Evolutionary conservation across 225 moss, liverwort and hornwort genomes (phyloP), one percentile per base, ranked within the genome.

Genomic region (Asterella californica): DNA sequence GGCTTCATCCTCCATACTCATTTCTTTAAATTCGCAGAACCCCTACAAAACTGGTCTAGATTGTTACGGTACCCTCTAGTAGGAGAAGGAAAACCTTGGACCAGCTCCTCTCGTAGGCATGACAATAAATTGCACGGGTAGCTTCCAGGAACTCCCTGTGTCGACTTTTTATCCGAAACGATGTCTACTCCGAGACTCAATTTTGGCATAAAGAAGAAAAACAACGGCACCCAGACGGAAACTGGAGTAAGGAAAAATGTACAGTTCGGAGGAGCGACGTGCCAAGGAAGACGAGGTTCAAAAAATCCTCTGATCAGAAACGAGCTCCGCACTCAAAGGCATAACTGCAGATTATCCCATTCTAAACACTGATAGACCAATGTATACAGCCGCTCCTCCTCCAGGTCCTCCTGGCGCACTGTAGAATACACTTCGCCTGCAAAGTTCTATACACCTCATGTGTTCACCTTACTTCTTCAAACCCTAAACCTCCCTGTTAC

Each of bases 1-100:
- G 2, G 91, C 92, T 73, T 92, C 97, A 80, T 93, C 94, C 69
- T 93, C 97, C 89, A 74, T 76, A 80, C 88, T 93, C 97, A 97
- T 96, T 78, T 76, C 73, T 69, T 60, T 33, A 48, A 46, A 24
- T 74, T 33, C n/a, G 32, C 12, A 53, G 19, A 74, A 74, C 32
- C 37, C 30, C 8, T 50, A n/a, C 32, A 15, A 52, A 53, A 52
- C 46, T 29, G 30, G 50, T 47, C 47, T 30, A 8, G 33, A 29
- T 53, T 74, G 5, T 33, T 53, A 18, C 11, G 22, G 67, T 36
- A 17, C 9, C 15, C 0, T 71, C 27, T 71, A 71, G 22, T 10
- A 4, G 47, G 27, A 9, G 24, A 24, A 42, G 38, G 71, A 47
- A n/a, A 12, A 72, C 19, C 63, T 49, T 46, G 45, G 18, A 30